Evolutionary conservation across 2,329 filamentous ascomycete species (phyloP).

Genomic region (Pseudophaeomoniella oleicola): DNA sequence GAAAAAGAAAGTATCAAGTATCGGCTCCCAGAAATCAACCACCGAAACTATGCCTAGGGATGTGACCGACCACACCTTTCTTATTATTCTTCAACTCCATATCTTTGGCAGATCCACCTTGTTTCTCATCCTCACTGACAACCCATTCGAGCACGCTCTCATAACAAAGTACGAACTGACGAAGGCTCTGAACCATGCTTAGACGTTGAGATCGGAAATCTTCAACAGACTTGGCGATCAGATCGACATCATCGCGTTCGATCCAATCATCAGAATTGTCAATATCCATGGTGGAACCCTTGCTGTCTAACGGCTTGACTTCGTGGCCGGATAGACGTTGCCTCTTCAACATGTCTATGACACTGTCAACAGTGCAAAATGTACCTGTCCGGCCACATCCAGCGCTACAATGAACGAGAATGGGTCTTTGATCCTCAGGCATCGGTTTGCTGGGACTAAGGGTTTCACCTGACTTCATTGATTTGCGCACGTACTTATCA

Average conservation of each 20-base stretch:
- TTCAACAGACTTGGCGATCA: slow-evolving; percentile 76
- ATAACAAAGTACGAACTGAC: slow-evolving; percentile 92
- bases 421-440: slow-evolving; percentile 42
- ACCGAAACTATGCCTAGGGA: neutral
- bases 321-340: slow-evolving; percentile 34
- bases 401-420: slow-evolving; percentile 89
- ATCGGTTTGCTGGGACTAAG: slow-evolving; percentile 24
- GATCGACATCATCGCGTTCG: slow-evolving; percentile 54
- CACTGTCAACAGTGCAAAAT: slow-evolving; percentile 91
- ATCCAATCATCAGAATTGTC: slow-evolving; percentile 44
- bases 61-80: neutral
- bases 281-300: slow-evolving; percentile 11
- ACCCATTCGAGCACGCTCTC: slow-evolving; percentile 89
- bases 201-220: slow-evolving; percentile 78
- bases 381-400: slow-evolving; percentile 92
- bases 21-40: neutral
- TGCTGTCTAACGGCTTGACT: slow-evolving; percentile 11
- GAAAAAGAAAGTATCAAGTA: too few relatives aligned
- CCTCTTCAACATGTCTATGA: slow-evolving; percentile 92
- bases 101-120: slow-evolving; percentile 3
- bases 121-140: slow-evolving; percentile 14
- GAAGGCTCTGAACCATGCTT: slow-evolving; percentile 91
- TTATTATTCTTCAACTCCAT: neutral
- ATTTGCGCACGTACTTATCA: slow-evolving; percentile 45
- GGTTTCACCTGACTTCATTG: slow-evolving; percentile 10